Evolutionary conservation across 2,329 filamentous ascomycete species (phyloP).

Genomic region (Trichoderma sp.): DNA sequence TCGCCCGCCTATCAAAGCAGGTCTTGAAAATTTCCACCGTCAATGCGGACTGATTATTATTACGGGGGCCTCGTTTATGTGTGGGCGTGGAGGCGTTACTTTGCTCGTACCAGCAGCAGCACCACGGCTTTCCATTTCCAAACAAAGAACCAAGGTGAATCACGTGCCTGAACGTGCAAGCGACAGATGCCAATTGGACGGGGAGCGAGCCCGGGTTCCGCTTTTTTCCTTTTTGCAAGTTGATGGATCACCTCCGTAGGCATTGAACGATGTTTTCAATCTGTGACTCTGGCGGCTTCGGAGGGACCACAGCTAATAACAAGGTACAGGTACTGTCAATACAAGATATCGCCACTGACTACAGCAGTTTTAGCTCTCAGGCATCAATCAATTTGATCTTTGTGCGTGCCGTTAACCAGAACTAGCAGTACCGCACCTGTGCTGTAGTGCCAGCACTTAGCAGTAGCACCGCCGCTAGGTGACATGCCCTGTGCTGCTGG

Average conservation of each 20-base stretch:
- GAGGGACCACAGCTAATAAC: not conserved
- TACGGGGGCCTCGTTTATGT: slow-evolving; percentile 6
- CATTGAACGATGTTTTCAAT: not conserved
- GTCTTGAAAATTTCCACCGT: not conserved
- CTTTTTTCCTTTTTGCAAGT: not conserved
- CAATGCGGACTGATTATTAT: not conserved
- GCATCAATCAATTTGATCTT: not conserved
- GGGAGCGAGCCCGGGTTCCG: not conserved
- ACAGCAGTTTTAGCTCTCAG: not conserved
- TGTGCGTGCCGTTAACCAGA: not conserved
- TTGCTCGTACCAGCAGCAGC: not conserved
- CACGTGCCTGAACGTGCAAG: not conserved
- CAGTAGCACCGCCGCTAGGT: not conserved
- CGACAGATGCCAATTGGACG: not conserved
- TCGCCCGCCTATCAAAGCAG: not conserved
- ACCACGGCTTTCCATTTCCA: not conserved
- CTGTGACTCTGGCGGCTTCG: slow-evolving; percentile 7
- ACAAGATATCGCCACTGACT: not conserved
- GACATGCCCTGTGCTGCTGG: not conserved
- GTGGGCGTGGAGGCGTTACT: not conserved
- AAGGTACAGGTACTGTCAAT: not conserved
- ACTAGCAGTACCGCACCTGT: not conserved
- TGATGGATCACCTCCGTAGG: not conserved
- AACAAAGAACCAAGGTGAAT: not conserved
- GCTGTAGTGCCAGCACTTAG: not conserved